Percentiles rank a stretch among this genome's conserved stretches.
Conservation (phyloP, 805 yeast species). For the Hanseniaspora jakobsenii region DNA sequence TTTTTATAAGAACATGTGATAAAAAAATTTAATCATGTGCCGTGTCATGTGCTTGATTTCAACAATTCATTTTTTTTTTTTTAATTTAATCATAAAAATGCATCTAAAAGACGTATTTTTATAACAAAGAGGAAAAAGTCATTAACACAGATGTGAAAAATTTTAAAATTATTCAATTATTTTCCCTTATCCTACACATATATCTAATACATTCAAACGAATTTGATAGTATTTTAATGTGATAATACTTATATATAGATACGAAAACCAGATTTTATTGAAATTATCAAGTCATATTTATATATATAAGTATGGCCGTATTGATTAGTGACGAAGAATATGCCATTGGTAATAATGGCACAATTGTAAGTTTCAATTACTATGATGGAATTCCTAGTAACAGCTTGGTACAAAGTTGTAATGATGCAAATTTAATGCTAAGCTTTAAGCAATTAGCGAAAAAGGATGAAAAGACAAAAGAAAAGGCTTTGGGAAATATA, state of each 20-base stretch:
- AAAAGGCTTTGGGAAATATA: slow-evolving; percentile 57
- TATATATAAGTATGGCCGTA: background rate
- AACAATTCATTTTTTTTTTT: too few species aligned
- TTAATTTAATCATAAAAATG: too few species aligned
- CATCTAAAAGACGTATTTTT: too few species aligned
- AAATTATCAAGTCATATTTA: background rate
- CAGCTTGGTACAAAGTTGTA: slow-evolving; percentile 35
- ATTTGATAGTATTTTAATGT: too few species aligned
- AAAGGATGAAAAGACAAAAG: slow-evolving; percentile 74
- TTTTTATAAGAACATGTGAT: too few species aligned
- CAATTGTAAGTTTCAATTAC: slow-evolving; percentile 57
- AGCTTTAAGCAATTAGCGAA: slow-evolving; percentile 67
- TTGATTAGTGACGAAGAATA: slow-evolving; percentile 18
- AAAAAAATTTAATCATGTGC: too few species aligned
- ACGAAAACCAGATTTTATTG: background rate
- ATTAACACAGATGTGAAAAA: too few species aligned
- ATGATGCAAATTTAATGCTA: slow-evolving; percentile 35
- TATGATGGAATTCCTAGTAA: slow-evolving; percentile 71
- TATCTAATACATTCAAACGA: too few species aligned
- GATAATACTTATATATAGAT: background rate
- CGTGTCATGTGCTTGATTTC: too few species aligned
- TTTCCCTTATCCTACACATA: too few species aligned
- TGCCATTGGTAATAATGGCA: slow-evolving; percentile 33
- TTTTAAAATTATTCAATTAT: too few species aligned
- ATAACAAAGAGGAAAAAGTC: too few species aligned